Percentiles rank a stretch among this genome's conserved stretches.
Conservation (phyloP, 768 basidiomycete species). For the Clathrus columnatus region DNA sequence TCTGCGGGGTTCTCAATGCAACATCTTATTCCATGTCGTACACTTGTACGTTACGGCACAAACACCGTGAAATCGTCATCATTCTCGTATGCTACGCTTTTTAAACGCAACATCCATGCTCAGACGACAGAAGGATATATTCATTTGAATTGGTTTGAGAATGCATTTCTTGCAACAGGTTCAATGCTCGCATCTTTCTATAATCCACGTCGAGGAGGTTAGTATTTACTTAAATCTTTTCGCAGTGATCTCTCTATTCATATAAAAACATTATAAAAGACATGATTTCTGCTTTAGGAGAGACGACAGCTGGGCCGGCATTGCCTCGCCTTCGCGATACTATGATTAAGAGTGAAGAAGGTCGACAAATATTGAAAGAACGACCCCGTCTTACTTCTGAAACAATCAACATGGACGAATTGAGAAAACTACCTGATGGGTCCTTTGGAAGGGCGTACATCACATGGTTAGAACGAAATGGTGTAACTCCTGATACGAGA, state of each 20-base stretch:
- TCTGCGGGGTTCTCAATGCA: neutral
- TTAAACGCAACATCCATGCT: too few species aligned
- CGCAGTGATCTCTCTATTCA: constrained; percentile 5
- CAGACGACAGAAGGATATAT: constrained; percentile 63
- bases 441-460: constrained; percentile 82
- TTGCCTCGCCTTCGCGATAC: constrained; percentile 65
- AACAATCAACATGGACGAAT: constrained; percentile 62
- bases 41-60: neutral
- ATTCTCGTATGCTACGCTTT: too few species aligned
- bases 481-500: constrained; percentile 89
- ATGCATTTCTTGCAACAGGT: constrained; percentile 76
- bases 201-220: constrained; percentile 80
- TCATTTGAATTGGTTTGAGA: constrained; percentile 75
- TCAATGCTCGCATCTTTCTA: constrained; percentile 74
- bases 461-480: constrained; percentile 82
- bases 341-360: constrained; percentile 76
- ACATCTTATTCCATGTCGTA: neutral
- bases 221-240: constrained; percentile 20
- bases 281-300: constrained; percentile 91
- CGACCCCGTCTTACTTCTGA: constrained; percentile 72
- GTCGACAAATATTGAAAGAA: constrained; percentile 73
- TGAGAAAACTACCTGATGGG: constrained; percentile 63
- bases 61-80: neutral
- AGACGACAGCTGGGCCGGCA: constrained; percentile 79
- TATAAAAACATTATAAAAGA: constrained; percentile 55